Evolutionary conservation across 1,284 basidiomycete genomes (phyloP), one percentile per base, ranked within the genome.

Genomic region (Sanghuangporus baumii): DNA sequence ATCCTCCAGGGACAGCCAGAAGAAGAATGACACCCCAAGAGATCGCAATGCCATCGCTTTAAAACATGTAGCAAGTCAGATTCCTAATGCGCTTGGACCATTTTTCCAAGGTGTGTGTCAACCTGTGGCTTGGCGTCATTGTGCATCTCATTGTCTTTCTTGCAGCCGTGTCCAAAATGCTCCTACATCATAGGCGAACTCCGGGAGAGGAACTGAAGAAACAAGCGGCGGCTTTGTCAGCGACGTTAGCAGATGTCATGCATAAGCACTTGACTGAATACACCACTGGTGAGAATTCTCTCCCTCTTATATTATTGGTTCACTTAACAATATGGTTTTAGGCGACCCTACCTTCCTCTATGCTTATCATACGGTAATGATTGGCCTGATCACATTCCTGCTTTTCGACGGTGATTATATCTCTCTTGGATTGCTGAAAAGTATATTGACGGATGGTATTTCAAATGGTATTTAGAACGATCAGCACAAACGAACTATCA

Each of bases 171-270:
- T 93, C 92, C 16, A 86, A 95, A 65, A 89, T 95, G 72, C 81
- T 97, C 71, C 89, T 98, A 72, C 87, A 93, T 70, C 89, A 88
- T 31, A 84, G 96, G 63, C 84, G 89, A 36, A 89, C 82, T 69
- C 82, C 87, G 14, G 96, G 99, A 70, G 68, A 83, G 0, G 71
- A 81, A 3, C 94, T 96, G 73, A 91, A 87, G 74, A 86, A 87
- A 68, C 90, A 94, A 69, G 90, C 96, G 9, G 70, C 79, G 11
- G 81, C 84, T 11, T 85, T 92, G 0, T 88, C 93, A 0, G 75
- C 79, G 48, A 77, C 85, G 26, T 75, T 99, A 43, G 90, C 93
- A 1, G 76, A 83, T 2, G 81, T 94, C 46, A 81, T 98, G 74
- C 75, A 89, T 57, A 80, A 87, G 60, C 89, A 95, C 72, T 78